Evolutionary conservation across 345 rosid species (phyloP).

Genomic region (Iberis pinnata): DNA sequence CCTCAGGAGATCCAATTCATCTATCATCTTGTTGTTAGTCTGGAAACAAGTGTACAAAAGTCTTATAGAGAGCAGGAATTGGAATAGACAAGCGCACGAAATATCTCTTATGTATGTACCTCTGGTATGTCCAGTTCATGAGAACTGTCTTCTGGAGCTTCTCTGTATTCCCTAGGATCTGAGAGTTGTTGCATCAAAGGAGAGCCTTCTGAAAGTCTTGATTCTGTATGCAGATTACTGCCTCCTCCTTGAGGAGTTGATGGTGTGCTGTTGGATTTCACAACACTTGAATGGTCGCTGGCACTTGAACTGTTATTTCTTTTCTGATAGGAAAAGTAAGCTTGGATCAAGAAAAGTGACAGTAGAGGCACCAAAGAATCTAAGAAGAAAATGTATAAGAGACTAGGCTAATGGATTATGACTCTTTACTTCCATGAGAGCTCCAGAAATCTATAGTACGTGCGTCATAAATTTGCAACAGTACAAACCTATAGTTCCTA

Average conservation of each 20-base stretch:
- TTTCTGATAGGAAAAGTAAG: slow-evolving; percentile 46
- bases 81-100: not conserved
- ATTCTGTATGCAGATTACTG: slow-evolving; percentile 54
- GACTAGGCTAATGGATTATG: slow-evolving; percentile 11
- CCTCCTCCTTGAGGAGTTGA: slow-evolving; percentile 93
- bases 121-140: slow-evolving; percentile 70
- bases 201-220: slow-evolving; percentile 78
- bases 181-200: slow-evolving; percentile 59
- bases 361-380: slow-evolving; percentile 6
- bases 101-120: slow-evolving; percentile 40
- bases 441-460: slow-evolving; percentile 15
- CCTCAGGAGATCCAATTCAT: slow-evolving; percentile 81
- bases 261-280: slow-evolving; percentile 79
- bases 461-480: slow-evolving; percentile 6
- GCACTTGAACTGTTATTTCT: slow-evolving; percentile 67
- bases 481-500: not conserved
- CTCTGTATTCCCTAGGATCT: slow-evolving; percentile 60
- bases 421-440: no score
- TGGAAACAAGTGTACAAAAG: slow-evolving; percentile 30
- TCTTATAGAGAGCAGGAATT: slow-evolving; percentile 8
- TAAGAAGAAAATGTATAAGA: not conserved
- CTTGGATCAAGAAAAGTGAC: slow-evolving; percentile 17
- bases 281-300: slow-evolving; percentile 87
- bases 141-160: slow-evolving; percentile 55
- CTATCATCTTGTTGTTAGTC: slow-evolving; percentile 68